Percentiles rank a stretch among this genome's conserved stretches.
phyloP scores from a whole-genome alignment of 176 grass and related monocot genomes.

The Cenchrus purpureus region DNA sequence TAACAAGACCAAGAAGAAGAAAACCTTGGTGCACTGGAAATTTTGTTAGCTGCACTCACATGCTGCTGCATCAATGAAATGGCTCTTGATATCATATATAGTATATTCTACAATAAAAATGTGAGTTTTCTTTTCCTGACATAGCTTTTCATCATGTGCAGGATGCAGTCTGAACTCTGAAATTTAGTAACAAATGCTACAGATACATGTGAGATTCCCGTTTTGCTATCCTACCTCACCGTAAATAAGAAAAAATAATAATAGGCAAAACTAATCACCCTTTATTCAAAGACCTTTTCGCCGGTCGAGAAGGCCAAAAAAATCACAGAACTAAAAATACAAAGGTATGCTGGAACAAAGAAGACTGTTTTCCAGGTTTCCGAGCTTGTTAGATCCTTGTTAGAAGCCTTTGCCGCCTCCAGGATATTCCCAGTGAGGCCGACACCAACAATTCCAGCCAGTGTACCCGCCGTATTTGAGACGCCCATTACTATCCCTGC shows the following conservation, averaged over 20 bases:
- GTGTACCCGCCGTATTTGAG: conserved; percentile 80
- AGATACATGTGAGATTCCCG: conserved; percentile 26
- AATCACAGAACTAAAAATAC: conserved; percentile 78
- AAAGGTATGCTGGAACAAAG: conserved; percentile 78
- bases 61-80: background rate
- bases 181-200: conserved; percentile 23
- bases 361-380: conserved; percentile 80
- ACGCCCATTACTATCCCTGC: conserved; percentile 91
- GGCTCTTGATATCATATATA: background rate
- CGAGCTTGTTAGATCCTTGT: conserved; percentile 64
- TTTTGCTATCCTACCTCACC: conserved; percentile 34
- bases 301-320: conserved; percentile 79
- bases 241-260: conserved; percentile 21
- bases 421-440: conserved; percentile 78
- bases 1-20: background rate
- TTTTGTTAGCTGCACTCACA: background rate
- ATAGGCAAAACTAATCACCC: conserved; percentile 3
- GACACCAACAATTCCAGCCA: conserved; percentile 80
- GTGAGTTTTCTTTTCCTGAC: background rate
- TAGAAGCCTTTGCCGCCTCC: conserved; percentile 62
- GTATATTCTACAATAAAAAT: background rate
- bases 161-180: conserved; percentile 28
- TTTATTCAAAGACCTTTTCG: conserved; percentile 81
- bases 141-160: conserved; percentile 15
- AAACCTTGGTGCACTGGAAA: background rate